phyloP scores from a whole-genome alignment of 1,139 yeast genomes.

The Blastobotrys elegans region DNA sequence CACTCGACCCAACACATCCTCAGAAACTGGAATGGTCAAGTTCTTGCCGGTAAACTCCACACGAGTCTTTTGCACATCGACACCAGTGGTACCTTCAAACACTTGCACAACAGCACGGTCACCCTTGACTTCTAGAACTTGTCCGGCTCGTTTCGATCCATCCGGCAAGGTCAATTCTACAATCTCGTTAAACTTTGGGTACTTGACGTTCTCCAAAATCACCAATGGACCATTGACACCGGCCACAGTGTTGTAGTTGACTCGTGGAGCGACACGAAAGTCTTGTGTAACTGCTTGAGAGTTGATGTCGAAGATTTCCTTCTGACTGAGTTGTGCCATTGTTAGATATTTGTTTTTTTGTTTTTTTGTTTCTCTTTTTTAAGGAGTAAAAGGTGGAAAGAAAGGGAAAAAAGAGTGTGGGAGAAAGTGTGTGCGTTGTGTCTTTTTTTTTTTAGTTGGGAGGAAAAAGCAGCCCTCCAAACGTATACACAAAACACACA shows the following conservation, averaged over 20 bases:
- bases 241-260: conserved; percentile 91
- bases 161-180: conserved; percentile 95
- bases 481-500: neutral
- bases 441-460: no score
- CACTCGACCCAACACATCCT: conserved; percentile 95
- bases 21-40: conserved; percentile 90
- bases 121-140: conserved; percentile 96
- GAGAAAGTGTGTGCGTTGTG: no score
- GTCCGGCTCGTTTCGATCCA: conserved; percentile 92
- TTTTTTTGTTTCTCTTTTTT: neutral
- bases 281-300: conserved; percentile 81
- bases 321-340: conserved; percentile 20
- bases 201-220: conserved; percentile 90
- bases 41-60: conserved; percentile 96
- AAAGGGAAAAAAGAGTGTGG: neutral
- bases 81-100: conserved; percentile 96
- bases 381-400: neutral
- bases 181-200: conserved; percentile 94
- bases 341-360: neutral
- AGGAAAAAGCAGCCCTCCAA: neutral
- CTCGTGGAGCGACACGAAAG: conserved; percentile 82
- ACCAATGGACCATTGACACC: conserved; percentile 99
- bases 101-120: conserved; percentile 97
- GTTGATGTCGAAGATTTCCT: conserved; percentile 18
- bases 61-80: conserved; percentile 94